These are phyloP conservation scores for Mortierella alpina DNA, from an alignment of 192 early-diverging fungal genomes.

Conservation along the genomic window DNA sequence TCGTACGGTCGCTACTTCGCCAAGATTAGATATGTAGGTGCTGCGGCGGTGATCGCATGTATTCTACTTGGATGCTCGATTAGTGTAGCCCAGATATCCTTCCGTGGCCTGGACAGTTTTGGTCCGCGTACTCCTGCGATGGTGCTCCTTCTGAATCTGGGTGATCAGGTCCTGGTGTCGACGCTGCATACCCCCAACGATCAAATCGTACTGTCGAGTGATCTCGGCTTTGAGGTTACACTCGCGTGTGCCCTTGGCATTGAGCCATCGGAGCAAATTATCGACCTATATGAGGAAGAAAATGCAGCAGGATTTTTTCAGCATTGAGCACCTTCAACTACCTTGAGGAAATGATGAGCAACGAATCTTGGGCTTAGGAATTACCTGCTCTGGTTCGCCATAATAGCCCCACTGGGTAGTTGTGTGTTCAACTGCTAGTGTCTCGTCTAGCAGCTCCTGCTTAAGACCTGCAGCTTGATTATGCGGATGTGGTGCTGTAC, in stretches of 20 bases:
- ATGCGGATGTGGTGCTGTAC: slow-evolving; percentile 3
- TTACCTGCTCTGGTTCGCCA: slow-evolving; percentile 57
- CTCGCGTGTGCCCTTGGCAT: slow-evolving; percentile 83
- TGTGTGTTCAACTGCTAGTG: slow-evolving; percentile 31
- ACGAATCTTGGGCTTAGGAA: background rate
- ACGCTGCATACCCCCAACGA: slow-evolving; percentile 47
- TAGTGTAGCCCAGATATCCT: slow-evolving; percentile 45
- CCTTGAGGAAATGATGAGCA: too few relatives aligned
- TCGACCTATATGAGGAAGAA: slow-evolving; percentile 78
- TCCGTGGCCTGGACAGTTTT: slow-evolving; percentile 51
- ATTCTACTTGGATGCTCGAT: slow-evolving; percentile 15
- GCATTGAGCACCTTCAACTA: background rate
- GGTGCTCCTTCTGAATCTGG: slow-evolving; percentile 42
- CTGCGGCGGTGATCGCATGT: too few relatives aligned
- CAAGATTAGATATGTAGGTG: too few relatives aligned
- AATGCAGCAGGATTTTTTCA: slow-evolving; percentile 7
- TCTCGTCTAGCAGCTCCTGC: slow-evolving; percentile 22
- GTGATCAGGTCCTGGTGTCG: slow-evolving; percentile 37
- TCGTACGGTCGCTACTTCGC: too few relatives aligned
- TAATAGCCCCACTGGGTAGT: slow-evolving; percentile 50
- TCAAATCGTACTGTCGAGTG: slow-evolving; percentile 29
- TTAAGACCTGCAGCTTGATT: background rate
- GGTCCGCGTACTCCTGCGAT: slow-evolving; percentile 59
- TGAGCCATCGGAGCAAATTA: slow-evolving; percentile 76
- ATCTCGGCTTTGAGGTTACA: slow-evolving; percentile 61